These are phyloP conservation scores for Clonostachys rhizophaga DNA, from an alignment of 2,329 filamentous ascomycete genomes.

Conservation along the genomic window DNA sequence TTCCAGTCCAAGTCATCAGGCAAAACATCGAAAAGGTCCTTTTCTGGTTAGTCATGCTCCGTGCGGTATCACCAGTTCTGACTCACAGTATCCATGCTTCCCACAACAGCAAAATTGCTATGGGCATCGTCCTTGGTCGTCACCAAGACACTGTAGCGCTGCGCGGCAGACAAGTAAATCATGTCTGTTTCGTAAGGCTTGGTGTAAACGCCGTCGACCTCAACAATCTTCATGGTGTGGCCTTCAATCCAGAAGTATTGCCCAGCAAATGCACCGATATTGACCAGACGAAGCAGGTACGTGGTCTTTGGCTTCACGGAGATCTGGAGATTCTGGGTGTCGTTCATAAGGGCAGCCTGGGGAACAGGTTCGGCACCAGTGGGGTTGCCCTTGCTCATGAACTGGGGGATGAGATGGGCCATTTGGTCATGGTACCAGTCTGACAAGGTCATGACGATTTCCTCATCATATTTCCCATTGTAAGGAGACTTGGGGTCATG, in stretches of 20 bases:
- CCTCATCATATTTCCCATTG: slow-evolving; percentile 52
- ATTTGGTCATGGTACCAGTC: slow-evolving; percentile 68
- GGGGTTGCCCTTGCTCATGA: slow-evolving; percentile 50
- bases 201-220: slow-evolving; percentile 69
- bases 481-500: slow-evolving; percentile 44
- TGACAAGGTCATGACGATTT: slow-evolving; percentile 59
- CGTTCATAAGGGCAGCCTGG: slow-evolving; percentile 65
- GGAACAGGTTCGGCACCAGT: slow-evolving; percentile 63
- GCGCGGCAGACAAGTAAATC: slow-evolving; percentile 64
- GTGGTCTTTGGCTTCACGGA: slow-evolving; percentile 62
- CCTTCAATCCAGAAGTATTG: slow-evolving; percentile 65
- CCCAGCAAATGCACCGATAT: slow-evolving; percentile 67
- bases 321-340: slow-evolving; percentile 57
- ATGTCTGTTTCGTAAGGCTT: slow-evolving; percentile 53
- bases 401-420: slow-evolving; percentile 35
- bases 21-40: slow-evolving; percentile 64
- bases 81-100: slow-evolving; percentile 63
- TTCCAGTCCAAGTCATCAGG: slow-evolving; percentile 66
- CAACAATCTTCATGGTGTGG: slow-evolving; percentile 64
- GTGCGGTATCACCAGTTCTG: too few species aligned
- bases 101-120: slow-evolving; percentile 63
- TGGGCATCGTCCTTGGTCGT: slow-evolving; percentile 58
- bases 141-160: slow-evolving; percentile 58
- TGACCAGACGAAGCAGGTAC: slow-evolving; percentile 69
- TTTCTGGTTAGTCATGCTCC: background rate